Conservation (phyloP, 805 yeast species). For the Schizosaccharomyces lindneri region DNA sequence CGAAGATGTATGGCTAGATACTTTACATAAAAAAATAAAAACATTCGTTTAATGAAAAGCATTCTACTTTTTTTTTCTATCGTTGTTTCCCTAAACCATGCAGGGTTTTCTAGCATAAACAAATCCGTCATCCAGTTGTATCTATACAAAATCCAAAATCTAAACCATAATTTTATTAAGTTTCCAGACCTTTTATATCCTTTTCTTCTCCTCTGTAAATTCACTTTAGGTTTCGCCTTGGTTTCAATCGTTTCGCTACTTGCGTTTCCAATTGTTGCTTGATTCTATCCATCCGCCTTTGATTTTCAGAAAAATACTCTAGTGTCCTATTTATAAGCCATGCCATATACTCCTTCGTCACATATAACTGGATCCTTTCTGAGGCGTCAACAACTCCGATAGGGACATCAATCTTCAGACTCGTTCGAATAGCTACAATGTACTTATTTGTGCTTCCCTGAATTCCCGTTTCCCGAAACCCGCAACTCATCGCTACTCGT, state of each 20-base stretch:
- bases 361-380: conserved; percentile 7
- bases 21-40: too few species aligned
- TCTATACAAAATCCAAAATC: too few species aligned
- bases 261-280: conserved; percentile 2
- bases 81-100: too few species aligned
- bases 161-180: neutral
- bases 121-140: too few species aligned
- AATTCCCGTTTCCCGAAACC: conserved; percentile 70
- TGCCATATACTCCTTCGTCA: neutral
- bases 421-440: conserved; percentile 51
- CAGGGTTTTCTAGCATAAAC: too few species aligned
- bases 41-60: too few species aligned
- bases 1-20: too few species aligned
- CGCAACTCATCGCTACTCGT: conserved; percentile 55
- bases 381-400: conserved; percentile 22
- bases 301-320: conserved; percentile 45
- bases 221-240: neutral
- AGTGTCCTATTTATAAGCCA: conserved; percentile 17
- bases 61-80: too few species aligned
- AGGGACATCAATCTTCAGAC: conserved; percentile 54
- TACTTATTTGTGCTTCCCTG: conserved; percentile 27
- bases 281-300: conserved; percentile 21
- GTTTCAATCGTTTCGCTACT: neutral
- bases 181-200: neutral
- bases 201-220: neutral